phyloP scores from a whole-genome alignment of 2,329 filamentous ascomycete species.

The Trichoderma sp. region DNA sequence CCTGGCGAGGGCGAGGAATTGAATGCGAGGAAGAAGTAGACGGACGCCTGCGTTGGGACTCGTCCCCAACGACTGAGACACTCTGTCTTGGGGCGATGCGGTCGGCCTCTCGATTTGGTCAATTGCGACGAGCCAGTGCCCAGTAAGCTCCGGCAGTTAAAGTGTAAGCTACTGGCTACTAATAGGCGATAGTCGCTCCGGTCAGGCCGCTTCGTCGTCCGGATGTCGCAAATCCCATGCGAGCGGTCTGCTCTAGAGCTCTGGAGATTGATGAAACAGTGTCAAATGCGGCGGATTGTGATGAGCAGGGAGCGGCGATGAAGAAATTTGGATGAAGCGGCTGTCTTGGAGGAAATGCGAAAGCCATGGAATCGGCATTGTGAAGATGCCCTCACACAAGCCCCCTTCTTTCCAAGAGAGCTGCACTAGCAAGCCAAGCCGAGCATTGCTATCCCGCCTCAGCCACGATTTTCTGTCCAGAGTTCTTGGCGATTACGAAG shows the following conservation, averaged over 20 bases:
- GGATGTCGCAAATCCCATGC: neutral
- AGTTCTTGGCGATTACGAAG: neutral
- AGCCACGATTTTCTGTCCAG: conserved; percentile 15
- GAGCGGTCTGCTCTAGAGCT: neutral
- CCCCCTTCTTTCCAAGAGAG: conserved; percentile 13
- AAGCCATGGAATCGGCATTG: neutral
- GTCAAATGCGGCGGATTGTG: neutral
- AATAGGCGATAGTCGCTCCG: conserved; percentile 23
- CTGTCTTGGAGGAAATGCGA: neutral
- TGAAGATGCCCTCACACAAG: neutral
- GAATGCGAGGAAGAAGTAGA: neutral
- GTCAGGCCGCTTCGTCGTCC: conserved; percentile 11
- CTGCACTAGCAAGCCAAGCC: conserved; percentile 5
- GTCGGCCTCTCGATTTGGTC: neutral
- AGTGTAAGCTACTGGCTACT: conserved; percentile 26
- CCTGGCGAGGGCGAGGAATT: conserved; percentile 7
- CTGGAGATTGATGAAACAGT: neutral
- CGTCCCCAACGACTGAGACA: conserved; percentile 9
- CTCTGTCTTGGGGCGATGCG: conserved; percentile 1
- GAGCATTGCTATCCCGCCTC: conserved; percentile 17
- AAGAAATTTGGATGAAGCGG: neutral
- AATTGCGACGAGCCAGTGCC: conserved; percentile 1
- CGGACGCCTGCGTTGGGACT: neutral
- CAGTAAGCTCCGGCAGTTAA: conserved; percentile 23
- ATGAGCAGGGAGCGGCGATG: neutral